These are phyloP conservation scores for Colletotrichum trifolii DNA, from an alignment of 2,329 filamentous ascomycete species.

Conservation along the genomic window DNA sequence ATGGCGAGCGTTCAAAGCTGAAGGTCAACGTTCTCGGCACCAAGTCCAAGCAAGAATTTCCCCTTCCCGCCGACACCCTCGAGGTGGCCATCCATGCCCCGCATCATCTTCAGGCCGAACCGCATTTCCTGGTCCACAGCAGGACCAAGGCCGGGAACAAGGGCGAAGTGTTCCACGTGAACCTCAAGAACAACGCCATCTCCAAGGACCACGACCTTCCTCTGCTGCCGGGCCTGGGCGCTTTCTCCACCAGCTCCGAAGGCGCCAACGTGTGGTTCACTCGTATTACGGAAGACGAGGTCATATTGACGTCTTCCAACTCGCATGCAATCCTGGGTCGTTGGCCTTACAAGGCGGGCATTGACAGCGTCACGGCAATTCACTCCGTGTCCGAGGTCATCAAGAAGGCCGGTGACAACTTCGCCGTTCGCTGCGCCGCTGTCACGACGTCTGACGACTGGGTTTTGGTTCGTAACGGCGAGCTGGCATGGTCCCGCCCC, in stretches of 20 bases:
- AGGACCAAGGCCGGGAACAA: constrained; percentile 77
- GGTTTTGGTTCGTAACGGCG: constrained; percentile 85
- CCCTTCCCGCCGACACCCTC: constrained; percentile 58
- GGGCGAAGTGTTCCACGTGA: constrained; percentile 87
- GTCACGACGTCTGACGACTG: constrained; percentile 78
- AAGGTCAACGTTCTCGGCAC: constrained; percentile 78
- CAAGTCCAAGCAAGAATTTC: constrained; percentile 66
- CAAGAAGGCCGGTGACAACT: constrained; percentile 73
- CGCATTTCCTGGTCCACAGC: constrained; percentile 89
- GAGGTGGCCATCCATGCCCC: constrained; percentile 78
- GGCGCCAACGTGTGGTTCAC: constrained; percentile 91
- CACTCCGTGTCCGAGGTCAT: constrained; percentile 87
- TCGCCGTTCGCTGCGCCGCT: constrained; percentile 82
- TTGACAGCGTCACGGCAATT: constrained; percentile 59
- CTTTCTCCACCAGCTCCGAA: constrained; percentile 81
- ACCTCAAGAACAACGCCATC: constrained; percentile 75
- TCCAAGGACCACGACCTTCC: constrained; percentile 86
- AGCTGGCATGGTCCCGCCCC: constrained; percentile 80
- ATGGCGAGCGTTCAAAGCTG: constrained; percentile 69
- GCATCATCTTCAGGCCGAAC: constrained; percentile 74
- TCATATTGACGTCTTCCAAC: constrained; percentile 78
- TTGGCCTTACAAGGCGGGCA: constrained; percentile 70
- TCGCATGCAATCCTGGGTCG: constrained; percentile 81
- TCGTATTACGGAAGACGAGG: constrained; percentile 79
- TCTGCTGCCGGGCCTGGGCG: constrained; percentile 74